Evolutionary conservation across 2,329 filamentous ascomycete species (phyloP), one percentile per base, ranked within the genome.

Genomic region (Penicillium olsonii): DNA sequence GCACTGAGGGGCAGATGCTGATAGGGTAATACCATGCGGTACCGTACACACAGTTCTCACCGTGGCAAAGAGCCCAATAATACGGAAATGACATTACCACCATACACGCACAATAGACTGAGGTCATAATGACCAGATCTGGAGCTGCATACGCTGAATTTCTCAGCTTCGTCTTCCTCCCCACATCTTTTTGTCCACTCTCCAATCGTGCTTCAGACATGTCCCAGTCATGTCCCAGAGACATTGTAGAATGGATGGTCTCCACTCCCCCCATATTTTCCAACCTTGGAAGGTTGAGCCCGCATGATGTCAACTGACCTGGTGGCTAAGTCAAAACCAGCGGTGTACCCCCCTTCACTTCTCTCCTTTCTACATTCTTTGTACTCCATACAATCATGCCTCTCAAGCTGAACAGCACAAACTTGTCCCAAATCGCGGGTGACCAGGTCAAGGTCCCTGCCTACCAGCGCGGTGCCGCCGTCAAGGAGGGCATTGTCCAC

Each of bases 401-500:
- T 8, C 56, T 75, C 51, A 71, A 73, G 62, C 70, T 76, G 46
- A 73, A 57, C 60, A 70, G 44, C 64, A 57, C 64, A 53, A 74
- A 72, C 55, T 57, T 76, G 44, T 49, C 66, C 40, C 66, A 69
- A 49, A 74, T 76, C 15, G 53, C 60, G 2, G 60, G 59, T 12
- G 51, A 66, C 22, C 49, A 59, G 27, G 61, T 75, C 53, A 64
- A 67, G 53, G 60, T 74, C 34, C 76, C 75, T 4, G 72, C 65
- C 50, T 80, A 80, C 62, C 63, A 67, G 42, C 76, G 78, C 42
- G 61, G 60, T 53, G 57, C 57, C 53, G 68, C 64, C 33, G 68
- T 79, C 54, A 80, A 78, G 69, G 76, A 81, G 62, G 78, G 78
- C 31, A 79, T 81, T 44, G 78, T 81, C 38, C 78, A 81, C 64